Conservation (phyloP, 208 protist species). For the Leishmania amazonensis region DNA sequence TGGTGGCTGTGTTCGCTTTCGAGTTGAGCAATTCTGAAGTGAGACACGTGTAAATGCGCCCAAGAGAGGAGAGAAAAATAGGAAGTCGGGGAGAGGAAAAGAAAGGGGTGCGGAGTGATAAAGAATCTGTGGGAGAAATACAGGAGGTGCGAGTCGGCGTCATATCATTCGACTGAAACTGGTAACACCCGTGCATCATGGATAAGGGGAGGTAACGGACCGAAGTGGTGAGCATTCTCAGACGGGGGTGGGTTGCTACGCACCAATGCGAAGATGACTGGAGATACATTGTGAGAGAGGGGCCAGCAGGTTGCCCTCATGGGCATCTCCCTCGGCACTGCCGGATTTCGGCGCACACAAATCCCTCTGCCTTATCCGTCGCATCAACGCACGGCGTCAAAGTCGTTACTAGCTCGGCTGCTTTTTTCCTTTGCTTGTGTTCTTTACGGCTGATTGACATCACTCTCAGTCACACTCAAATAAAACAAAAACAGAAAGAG, state of each 20-base stretch:
- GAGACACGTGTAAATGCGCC: background rate
- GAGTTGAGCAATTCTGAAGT: background rate
- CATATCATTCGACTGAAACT: background rate
- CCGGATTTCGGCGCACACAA: background rate
- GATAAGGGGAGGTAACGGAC: background rate
- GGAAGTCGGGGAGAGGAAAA: background rate
- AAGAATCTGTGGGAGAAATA: background rate
- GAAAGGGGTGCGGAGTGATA: background rate
- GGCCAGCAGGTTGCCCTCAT: background rate
- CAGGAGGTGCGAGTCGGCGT: background rate
- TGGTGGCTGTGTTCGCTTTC: background rate
- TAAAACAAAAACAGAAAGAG: background rate
- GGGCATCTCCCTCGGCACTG: background rate
- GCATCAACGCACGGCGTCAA: background rate
- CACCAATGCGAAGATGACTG: background rate
- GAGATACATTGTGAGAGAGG: background rate
- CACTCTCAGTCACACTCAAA: background rate
- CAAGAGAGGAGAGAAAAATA: background rate
- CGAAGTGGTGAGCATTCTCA: background rate
- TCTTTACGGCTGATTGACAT: background rate
- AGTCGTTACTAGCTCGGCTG: background rate
- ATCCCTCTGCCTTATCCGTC: background rate
- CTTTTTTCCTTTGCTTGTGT: background rate
- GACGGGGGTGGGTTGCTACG: background rate
- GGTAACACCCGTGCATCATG: background rate